Base-by-base conservation (phyloP, 2,329 filamentous ascomycete species). In the Chrysoporthe deuterocubensis region DNA sequence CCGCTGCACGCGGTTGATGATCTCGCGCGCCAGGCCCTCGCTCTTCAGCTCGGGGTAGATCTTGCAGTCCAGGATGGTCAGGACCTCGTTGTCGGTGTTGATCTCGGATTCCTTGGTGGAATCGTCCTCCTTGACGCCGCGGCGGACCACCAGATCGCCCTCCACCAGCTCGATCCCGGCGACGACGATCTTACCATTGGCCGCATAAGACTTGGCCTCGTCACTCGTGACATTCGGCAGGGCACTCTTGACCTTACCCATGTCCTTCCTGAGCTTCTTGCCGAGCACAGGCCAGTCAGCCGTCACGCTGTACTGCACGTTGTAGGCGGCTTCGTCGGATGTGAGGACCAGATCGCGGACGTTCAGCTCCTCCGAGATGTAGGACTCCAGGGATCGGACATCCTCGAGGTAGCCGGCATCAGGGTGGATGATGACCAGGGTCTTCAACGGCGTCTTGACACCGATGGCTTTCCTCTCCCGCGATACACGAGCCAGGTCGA, bases 251-350 rank as follows among this genome's bases (percentile, higher is more conserved):
- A 98, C 94, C 77, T 91, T 93, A 72, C 90, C 89, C 72, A 94
- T 92, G 75, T 97, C 94, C 81, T 97, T 97, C 85, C 97, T 97
- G 73, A 98, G 86, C 83, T 98, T 98, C 87, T 97, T 97, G 72
- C 96, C 96, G 18, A 99, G 85, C 2, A 92, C 91, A 16, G 96
- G 94, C 91, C 96, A 97, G 79, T 99, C 96, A 8, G 94, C 94
- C 50, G 87, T 89, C 18, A 95, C 93, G 70, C 92, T 93, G 81
- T 97, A 97, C 76, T 96, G 90, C 58, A 99, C 94, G 65, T 94
- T 92, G 82, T 97, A 97, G 77, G 91, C 92, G 66, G 89, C 90
- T 81, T 98, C 96, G 71, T 98, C 94, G 8, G 88, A 90, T 2
- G 93, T 93, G 64, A 97, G 85, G 13, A 97, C 83, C 40, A 98